Evolutionary conservation across 345 rosid species (phyloP), one percentile per base, ranked within the genome.

Genomic region (Chamaenerion angustifolium): DNA sequence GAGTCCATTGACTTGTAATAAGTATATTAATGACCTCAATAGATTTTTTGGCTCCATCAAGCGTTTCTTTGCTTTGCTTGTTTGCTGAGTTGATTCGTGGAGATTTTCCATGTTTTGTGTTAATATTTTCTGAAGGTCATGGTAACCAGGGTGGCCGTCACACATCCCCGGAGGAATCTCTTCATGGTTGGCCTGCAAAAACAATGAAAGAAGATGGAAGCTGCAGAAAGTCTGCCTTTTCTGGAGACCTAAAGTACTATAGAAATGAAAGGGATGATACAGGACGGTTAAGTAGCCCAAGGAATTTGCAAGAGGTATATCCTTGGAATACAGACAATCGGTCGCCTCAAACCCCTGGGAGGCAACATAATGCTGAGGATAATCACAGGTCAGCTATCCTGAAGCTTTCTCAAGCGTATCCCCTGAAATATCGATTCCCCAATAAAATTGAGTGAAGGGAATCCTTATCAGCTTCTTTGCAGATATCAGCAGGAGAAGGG

Each of bases 131-230:
- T 77, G 67, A 74, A 84, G 88, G 83, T 76, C 78, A 87, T 65
- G 87, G 76, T 71, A 83, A 77, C 87, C 87, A 77, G 76, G 85
- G 84, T 56, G 77, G 75, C 27, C 78, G 82, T 70, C 74, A 78
- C 72, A 55, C 60, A 65, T 75, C 72, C 68, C 56, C 58, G 21
- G 85, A 80, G 43, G 88, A 84, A 52, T 54, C 73, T 68, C 69
- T 76, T 64, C 70, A 72, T 63, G 77, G 80, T 43, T 62, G 81
- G n/a, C 64, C 79, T 10, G 59, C 66, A 63, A 70, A 75, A 46
- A 79, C 72, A 66, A 71, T 81, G 51, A 55, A 69, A 43, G 90
- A 71, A 40, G 79, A 69, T 50, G 81, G 80, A 62, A 72, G 69
- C 60, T 68, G 23, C 57, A 60, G 78, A 40, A 63, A 65, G 6